phyloP scores from a whole-genome alignment of 257 asterid species.

The Mentha longifolia region DNA sequence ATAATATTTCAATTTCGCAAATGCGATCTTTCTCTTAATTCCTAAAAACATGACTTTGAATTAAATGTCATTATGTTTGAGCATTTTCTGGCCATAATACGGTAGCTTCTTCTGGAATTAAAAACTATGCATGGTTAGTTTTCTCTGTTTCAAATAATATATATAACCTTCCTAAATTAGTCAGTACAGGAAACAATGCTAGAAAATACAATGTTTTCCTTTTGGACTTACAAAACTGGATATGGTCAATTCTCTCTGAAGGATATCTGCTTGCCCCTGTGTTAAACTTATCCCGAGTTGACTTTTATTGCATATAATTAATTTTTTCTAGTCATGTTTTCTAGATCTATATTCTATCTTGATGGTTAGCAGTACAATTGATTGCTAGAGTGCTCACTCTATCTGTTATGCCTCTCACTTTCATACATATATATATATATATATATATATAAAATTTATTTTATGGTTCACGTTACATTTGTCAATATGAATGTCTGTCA shows the following conservation, averaged over 20 bases:
- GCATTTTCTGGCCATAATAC: not conserved
- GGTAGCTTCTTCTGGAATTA: not conserved
- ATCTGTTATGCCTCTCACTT: not conserved
- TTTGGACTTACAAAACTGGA: constrained; percentile 1
- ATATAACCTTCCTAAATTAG: not conserved
- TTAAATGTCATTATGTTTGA: not conserved
- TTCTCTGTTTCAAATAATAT: not conserved
- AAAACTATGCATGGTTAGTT: not conserved
- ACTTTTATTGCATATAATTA: constrained; percentile 5
- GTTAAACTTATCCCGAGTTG: constrained; percentile 14
- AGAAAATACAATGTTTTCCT: constrained; percentile 4
- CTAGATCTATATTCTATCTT: constrained; percentile 14
- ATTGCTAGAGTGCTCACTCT: not conserved
- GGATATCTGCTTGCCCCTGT: constrained; percentile 3
- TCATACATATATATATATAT: no score
- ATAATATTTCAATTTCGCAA: not conserved
- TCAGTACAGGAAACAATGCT: not conserved
- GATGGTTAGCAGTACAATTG: constrained; percentile 9
- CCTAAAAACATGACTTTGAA: not conserved
- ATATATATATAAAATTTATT: no score
- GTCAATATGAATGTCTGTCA: no score
- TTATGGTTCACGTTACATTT: no score
- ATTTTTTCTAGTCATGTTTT: not conserved
- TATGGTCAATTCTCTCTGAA: constrained; percentile 1
- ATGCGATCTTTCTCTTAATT: not conserved